phyloP scores from a whole-genome alignment of 2,329 filamentous ascomycete genomes.

The Exophiala spinifera region DNA sequence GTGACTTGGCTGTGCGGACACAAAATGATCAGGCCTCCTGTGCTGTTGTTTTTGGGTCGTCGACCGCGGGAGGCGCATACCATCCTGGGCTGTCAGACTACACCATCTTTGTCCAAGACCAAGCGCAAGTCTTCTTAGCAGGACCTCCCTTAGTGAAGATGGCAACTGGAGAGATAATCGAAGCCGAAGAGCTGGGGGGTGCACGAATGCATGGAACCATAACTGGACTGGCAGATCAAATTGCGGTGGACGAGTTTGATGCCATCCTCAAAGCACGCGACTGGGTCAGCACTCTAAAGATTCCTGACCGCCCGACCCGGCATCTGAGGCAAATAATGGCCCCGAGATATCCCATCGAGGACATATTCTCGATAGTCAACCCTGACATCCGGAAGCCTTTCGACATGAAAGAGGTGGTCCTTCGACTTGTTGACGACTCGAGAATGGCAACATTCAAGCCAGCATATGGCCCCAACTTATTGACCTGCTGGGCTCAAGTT shows the following conservation, averaged over 20 bases:
- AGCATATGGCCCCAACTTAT: conserved; percentile 38
- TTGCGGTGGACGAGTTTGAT: conserved; percentile 45
- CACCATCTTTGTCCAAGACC: conserved; percentile 43
- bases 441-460: conserved; percentile 42
- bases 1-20: conserved; percentile 40
- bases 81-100: conserved; percentile 44
- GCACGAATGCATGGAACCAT: conserved; percentile 41
- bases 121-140: conserved; percentile 46
- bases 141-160: conserved; percentile 48
- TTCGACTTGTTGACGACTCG: conserved; percentile 44
- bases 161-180: conserved; percentile 46
- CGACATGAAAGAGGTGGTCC: conserved; percentile 40
- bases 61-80: conserved; percentile 44
- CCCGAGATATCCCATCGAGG: conserved; percentile 38
- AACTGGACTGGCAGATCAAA: conserved; percentile 45
- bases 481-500: conserved; percentile 43
- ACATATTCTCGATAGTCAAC: conserved; percentile 39
- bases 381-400: conserved; percentile 42
- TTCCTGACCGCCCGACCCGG: conserved; percentile 1
- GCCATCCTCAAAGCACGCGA: conserved; percentile 41
- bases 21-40: conserved; percentile 41
- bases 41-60: conserved; percentile 46
- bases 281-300: conserved; percentile 34
- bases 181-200: conserved; percentile 44
- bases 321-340: conserved; percentile 14